Conservation (phyloP, 2,329 filamentous ascomycete genomes). For the Beauveria scarabaeidicola region DNA sequence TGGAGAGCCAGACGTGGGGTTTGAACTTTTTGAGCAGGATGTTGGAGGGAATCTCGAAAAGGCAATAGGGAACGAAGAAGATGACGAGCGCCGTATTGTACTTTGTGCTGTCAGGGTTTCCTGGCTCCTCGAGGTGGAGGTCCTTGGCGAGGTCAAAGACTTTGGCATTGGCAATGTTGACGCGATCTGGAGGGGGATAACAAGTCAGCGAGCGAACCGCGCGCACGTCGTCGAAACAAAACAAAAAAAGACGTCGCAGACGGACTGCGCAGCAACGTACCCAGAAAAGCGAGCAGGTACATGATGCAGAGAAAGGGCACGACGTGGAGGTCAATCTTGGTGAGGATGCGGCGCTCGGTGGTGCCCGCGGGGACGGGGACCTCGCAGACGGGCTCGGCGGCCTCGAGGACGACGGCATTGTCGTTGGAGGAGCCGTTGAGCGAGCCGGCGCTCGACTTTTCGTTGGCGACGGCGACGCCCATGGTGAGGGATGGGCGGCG, state of each 20-base stretch:
- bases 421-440: conserved; percentile 12
- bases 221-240: background rate
- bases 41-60: conserved; percentile 58
- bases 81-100: conserved; percentile 73
- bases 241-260: background rate
- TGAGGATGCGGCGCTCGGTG: conserved; percentile 56
- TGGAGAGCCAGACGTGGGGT: conserved; percentile 63
- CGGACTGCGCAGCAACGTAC: conserved; percentile 18
- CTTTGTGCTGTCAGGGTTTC: conserved; percentile 43
- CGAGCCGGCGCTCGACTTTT: conserved; percentile 14
- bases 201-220: background rate
- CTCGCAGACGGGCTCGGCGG: background rate
- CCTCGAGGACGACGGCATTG: conserved; percentile 5
- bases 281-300: conserved; percentile 62
- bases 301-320: conserved; percentile 66
- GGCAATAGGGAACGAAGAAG: conserved; percentile 72
- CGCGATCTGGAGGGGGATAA: conserved; percentile 40
- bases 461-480: conserved; percentile 12
- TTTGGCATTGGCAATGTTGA: conserved; percentile 73
- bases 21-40: conserved; percentile 28
- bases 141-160: conserved; percentile 58
- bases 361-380: conserved; percentile 38
- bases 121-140: conserved; percentile 44
- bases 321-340: conserved; percentile 62
- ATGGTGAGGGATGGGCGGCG: conserved; percentile 8